Percentiles rank a stretch among this genome's conserved stretches.
These are phyloP conservation scores for Coccomyxa sp. DNA, from an alignment of 139 green algal species.

Conservation along the genomic window DNA sequence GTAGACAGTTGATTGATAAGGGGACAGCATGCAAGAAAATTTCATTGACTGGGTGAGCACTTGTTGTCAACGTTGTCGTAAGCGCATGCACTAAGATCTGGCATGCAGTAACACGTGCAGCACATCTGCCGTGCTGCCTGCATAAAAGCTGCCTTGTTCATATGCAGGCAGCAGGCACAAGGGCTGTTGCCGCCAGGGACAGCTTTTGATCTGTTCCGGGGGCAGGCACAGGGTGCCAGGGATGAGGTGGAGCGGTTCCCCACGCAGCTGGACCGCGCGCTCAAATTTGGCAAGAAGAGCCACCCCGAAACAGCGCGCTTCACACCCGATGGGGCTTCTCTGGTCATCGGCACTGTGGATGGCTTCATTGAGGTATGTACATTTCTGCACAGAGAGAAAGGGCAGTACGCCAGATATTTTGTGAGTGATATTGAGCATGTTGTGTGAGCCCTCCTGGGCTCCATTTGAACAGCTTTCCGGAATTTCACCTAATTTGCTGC, in stretches of 20 bases:
- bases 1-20: too few species aligned
- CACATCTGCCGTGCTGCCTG: too few species aligned
- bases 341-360: slow-evolving; percentile 89
- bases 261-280: slow-evolving; percentile 46
- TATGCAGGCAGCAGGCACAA: slow-evolving; percentile 85
- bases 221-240: slow-evolving; percentile 56
- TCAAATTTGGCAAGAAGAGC: slow-evolving; percentile 69
- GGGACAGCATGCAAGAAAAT: too few species aligned
- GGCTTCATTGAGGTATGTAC: slow-evolving; percentile 89
- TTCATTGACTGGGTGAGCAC: too few species aligned
- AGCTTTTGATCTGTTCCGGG: slow-evolving; percentile 89
- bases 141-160: too few species aligned
- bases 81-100: too few species aligned
- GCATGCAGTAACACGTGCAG: too few species aligned
- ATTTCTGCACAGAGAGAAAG: not conserved
- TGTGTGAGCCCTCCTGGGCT: too few species aligned
- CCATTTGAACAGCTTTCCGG: not conserved
- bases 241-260: slow-evolving; percentile 90
- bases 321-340: slow-evolving; percentile 83
- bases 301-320: slow-evolving; percentile 80
- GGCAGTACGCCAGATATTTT: too few species aligned
- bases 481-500: not conserved
- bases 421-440: too few species aligned
- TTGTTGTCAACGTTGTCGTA: too few species aligned
- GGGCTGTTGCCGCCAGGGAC: slow-evolving; percentile 79